Conservation (phyloP, 257 asterid species). For the Solanum medicagineum region DNA sequence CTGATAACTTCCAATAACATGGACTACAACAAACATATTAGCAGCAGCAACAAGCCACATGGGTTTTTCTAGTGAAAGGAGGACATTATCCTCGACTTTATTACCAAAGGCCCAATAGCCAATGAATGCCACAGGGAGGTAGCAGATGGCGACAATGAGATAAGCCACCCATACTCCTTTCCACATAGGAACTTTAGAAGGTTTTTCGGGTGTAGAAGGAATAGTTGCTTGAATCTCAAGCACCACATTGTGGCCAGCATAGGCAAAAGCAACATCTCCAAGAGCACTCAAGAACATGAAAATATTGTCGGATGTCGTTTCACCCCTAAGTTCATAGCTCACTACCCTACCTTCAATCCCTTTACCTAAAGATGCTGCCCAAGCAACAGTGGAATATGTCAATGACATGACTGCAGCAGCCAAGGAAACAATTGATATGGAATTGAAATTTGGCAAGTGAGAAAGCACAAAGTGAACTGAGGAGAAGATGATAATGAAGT, state of each 20-base stretch:
- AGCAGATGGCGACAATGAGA: conserved; percentile 36
- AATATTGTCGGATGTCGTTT: neutral
- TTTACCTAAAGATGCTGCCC: conserved; percentile 22
- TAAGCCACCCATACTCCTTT: conserved; percentile 56
- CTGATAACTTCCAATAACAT: conserved; percentile 51
- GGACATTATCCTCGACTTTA: conserved; percentile 37
- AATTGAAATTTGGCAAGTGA: conserved; percentile 54
- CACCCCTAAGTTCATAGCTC: conserved; percentile 20
- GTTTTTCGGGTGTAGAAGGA: conserved; percentile 54
- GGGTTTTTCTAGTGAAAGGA: conserved; percentile 39
- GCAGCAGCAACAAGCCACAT: conserved; percentile 45
- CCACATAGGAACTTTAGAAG: conserved; percentile 70
- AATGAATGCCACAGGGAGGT: conserved; percentile 46
- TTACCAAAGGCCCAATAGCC: conserved; percentile 48
- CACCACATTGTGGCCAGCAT: conserved; percentile 63
- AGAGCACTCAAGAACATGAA: conserved; percentile 48
- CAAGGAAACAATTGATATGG: conserved; percentile 41
- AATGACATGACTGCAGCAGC: conserved; percentile 70
- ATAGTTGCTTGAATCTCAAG: conserved; percentile 66
- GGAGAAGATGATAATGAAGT: conserved; percentile 39
- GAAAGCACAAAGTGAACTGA: conserved; percentile 39
- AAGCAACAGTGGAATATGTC: conserved; percentile 48
- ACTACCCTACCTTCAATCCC: conserved; percentile 20
- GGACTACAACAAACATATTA: conserved; percentile 32
- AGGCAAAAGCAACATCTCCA: conserved; percentile 65